Base-by-base conservation (phyloP, 225 moss, liverwort and hornwort genomes). In the Marchantia polymorpha region DNA sequence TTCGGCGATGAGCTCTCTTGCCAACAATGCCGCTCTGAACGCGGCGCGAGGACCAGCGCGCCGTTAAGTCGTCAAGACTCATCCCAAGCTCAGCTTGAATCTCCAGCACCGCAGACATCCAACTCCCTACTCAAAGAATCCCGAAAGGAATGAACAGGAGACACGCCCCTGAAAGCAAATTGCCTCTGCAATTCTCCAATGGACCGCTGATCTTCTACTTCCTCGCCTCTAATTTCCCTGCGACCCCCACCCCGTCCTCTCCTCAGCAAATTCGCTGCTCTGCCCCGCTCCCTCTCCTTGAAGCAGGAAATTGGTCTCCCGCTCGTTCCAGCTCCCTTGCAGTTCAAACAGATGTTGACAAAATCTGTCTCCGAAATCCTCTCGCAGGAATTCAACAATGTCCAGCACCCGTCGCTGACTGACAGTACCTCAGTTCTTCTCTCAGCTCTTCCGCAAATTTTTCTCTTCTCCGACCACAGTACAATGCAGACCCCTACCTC, bases 1-100 rank as follows among this genome's bases (percentile, higher is more conserved):
- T 94, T 79, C 97, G 97, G 78, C 97, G 93, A 82, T 91, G 92
- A 52, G 87, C 79, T 75, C 97, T 92, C 87, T 93, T 97, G 61
- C 93, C 92, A 79, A 97, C 97, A 87, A 97, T 94, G 86, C 94
- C 94, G 88, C 97, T 97, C 85, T 97, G 97, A 70, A 94, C 91
- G 60, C 96, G 94, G 82, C 97, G 94, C 25, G 84, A 84, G 23
- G 79, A 83, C 77, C 91, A 92, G 68, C 97, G 88, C 51, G 97
- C 92, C 59, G 97, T 86, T 59, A 97, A 86, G 82, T 97, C 97
- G 89, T 97, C 97, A 81, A 97, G 87, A 91, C 94, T 97, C 97
- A 97, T 97, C 67, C 94, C 94, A 84, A 97, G 90, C 85, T 97
- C 94, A 75, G 94, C 93, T 83, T 97, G 97, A 10, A 94, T 97